A percentile compares a stretch with the other conserved stretches of the same genome.
Evolutionary conservation across 345 rosid species (phyloP).

Genomic region (Conringia planisiliqua): DNA sequence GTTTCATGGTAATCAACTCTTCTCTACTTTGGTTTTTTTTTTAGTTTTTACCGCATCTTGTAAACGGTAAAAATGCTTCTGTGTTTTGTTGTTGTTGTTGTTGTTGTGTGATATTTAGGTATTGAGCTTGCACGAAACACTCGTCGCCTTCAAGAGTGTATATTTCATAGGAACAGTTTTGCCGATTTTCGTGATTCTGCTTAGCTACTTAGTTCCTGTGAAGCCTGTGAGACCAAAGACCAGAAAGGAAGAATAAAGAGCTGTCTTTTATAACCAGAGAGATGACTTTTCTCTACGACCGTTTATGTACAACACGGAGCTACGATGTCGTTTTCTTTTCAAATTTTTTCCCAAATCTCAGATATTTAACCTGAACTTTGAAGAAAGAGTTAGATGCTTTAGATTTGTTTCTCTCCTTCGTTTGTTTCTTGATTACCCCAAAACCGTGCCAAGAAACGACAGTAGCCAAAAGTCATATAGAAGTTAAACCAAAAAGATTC

Average conservation of each 20-base stretch:
- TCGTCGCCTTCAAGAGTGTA: conserved; percentile 70
- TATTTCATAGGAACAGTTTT: conserved; percentile 74
- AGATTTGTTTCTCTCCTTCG: neutral
- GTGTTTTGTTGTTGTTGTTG: neutral
- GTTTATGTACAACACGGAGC: conserved; percentile 11
- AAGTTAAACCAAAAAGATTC: too few relatives aligned
- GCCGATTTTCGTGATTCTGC: conserved; percentile 59
- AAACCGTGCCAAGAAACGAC: neutral
- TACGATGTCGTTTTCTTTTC: neutral
- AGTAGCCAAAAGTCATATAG: neutral
- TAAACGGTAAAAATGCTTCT: neutral
- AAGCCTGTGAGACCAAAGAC: conserved; percentile 63
- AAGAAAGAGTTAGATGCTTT: neutral
- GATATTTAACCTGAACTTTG: neutral
- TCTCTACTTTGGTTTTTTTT: neutral
- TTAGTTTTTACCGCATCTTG: neutral
- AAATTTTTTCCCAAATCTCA: neutral
- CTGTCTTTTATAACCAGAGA: neutral
- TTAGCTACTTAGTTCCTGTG: conserved; percentile 59
- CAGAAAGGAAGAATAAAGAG: conserved; percentile 55
- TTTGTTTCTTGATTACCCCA: neutral
- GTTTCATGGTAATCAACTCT: conserved; percentile 72
- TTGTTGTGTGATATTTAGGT: conserved; percentile 45
- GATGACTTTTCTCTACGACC: neutral
- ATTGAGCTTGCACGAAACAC: conserved; percentile 68